Evolutionary conservation across 108 stramenopile species (phyloP), one percentile per base, ranked within the genome.

Genomic region (Chaetoceros tenuissimus): DNA sequence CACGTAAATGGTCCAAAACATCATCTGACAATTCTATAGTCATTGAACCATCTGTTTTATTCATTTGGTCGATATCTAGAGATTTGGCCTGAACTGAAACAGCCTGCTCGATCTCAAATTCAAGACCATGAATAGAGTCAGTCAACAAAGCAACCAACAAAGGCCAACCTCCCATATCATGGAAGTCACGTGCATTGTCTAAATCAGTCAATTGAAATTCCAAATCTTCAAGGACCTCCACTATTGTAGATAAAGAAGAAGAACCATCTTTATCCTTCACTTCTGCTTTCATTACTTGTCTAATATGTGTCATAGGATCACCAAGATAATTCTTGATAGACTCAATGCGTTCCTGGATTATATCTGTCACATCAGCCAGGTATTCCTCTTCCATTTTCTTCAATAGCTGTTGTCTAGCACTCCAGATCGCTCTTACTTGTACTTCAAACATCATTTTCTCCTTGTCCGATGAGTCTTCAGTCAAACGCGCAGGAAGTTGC

Each of bases 101-200:
- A 43, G 30, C n/a, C 17, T 57, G 55, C 23, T 56, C 22, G 44
- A 64, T 29, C 28, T 34, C 52, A n/a, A 23, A 16, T 55, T 57
- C 64, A 18, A 62, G 17, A 25, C 31, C 45, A 57, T 87, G 89
- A 21, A 71, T 46, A 17, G 67, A 23, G 19, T 84, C 74, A n/a
- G 61, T 50, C 29, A 97, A 53, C 26, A 91, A 62, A 5, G 87
- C 54, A 17, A 86, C 73, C 43, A 97, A 56, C 1, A 62, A 40
- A 3, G 84, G 67, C 87, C 94, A 97, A 10, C 94, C 94, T 28
- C 93, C 94, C 56, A 97, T 50, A 0, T 91, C 89, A 69, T 95
- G 82, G 66, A 97, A 96, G 57, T 97, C 97, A 13, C 94, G 77
- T 3, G 97, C 89, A 79, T 88, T 91, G 62, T 97, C 97, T 7